phyloP scores from a whole-genome alignment of 1,284 basidiomycete species.

The Malassezia sympodialis region DNA sequence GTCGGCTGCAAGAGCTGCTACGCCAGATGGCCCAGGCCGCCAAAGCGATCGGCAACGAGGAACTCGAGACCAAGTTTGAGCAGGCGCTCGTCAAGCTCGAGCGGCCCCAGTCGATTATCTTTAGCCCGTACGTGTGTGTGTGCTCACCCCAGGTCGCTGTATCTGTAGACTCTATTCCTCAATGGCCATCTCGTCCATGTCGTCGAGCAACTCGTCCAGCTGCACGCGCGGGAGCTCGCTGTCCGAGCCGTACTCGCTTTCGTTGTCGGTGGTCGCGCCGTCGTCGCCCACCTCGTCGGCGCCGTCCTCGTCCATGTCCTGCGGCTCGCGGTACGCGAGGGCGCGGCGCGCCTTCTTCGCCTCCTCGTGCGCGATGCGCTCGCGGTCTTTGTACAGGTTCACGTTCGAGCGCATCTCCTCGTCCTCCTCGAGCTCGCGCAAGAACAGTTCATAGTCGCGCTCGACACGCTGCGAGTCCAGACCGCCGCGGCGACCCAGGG shows the following conservation, averaged over 20 bases:
- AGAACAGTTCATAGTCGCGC: conserved; percentile 89
- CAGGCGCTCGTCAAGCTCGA: conserved; percentile 34
- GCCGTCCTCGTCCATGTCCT: conserved; percentile 51
- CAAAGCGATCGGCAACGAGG: conserved; percentile 87
- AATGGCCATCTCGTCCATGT: conserved; percentile 59
- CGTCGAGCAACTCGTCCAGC: conserved; percentile 79
- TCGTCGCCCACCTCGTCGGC: conserved; percentile 23
- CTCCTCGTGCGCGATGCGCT: conserved; percentile 25
- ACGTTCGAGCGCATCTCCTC: conserved; percentile 78
- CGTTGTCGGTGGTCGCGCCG: conserved; percentile 43
- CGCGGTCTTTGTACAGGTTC: conserved; percentile 69
- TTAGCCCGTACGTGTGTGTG: conserved; percentile 26
- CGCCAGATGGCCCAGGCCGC: conserved; percentile 90
- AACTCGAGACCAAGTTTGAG: conserved; percentile 57
- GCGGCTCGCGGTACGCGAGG: conserved; percentile 50
- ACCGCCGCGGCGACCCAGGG: conserved; percentile 78
- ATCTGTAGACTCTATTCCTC: conserved; percentile 15
- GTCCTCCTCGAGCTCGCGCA: conserved; percentile 92
- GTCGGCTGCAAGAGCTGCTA: conserved; percentile 82
- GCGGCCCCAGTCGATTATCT: conserved; percentile 44
- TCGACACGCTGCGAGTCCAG: conserved; percentile 87
- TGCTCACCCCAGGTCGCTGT: conserved; percentile 10
- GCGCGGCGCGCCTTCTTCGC: conserved; percentile 46
- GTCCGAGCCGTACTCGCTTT: conserved; percentile 69
- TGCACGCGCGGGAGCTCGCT: conserved; percentile 52